These are phyloP conservation scores for Lasiosphaeria hispida DNA, from an alignment of 495 filamentous ascomycete species.

Conservation along the genomic window DNA sequence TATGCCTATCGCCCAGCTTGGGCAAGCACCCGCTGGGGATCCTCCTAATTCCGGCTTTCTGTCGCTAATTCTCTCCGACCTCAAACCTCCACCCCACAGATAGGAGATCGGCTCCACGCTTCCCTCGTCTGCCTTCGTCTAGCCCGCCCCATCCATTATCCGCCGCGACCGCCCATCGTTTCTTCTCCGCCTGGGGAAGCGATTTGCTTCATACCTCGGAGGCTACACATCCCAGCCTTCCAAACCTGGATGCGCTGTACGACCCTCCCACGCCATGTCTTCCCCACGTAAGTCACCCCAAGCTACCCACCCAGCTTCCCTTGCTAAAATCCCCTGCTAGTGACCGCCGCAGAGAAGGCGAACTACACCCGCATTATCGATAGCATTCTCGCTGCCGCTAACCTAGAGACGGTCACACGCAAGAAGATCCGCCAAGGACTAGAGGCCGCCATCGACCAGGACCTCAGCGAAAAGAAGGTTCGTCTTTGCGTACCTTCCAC, in stretches of 20 bases:
- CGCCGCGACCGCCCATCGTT: slow-evolving; percentile 5
- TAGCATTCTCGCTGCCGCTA: slow-evolving; percentile 74
- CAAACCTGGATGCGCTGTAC: slow-evolving; percentile 2
- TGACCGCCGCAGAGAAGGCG: slow-evolving; percentile 62
- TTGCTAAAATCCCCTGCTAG: slow-evolving; percentile 40
- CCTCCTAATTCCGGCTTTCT: neutral
- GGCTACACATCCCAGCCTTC: neutral
- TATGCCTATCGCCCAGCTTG: neutral
- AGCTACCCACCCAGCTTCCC: neutral
- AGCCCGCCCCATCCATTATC: neutral
- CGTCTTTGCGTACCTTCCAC: slow-evolving; percentile 2
- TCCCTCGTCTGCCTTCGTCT: neutral
- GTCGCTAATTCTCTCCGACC: neutral
- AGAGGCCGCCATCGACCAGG: slow-evolving; percentile 66
- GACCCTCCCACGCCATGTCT: slow-evolving; percentile 26
- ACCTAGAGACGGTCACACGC: slow-evolving; percentile 86
- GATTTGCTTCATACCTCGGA: neutral
- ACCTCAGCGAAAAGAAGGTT: slow-evolving; percentile 86
- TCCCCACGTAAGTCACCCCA: slow-evolving; percentile 23
- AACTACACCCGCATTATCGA: slow-evolving; percentile 86
- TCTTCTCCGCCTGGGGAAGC: neutral
- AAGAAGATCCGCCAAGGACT: slow-evolving; percentile 89
- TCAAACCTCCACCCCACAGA: too few relatives aligned
- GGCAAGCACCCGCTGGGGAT: neutral
- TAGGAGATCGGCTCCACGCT: neutral